These are phyloP conservation scores for Thelonectria discophora DNA, from an alignment of 2,329 filamentous ascomycete genomes.

Conservation along the genomic window DNA sequence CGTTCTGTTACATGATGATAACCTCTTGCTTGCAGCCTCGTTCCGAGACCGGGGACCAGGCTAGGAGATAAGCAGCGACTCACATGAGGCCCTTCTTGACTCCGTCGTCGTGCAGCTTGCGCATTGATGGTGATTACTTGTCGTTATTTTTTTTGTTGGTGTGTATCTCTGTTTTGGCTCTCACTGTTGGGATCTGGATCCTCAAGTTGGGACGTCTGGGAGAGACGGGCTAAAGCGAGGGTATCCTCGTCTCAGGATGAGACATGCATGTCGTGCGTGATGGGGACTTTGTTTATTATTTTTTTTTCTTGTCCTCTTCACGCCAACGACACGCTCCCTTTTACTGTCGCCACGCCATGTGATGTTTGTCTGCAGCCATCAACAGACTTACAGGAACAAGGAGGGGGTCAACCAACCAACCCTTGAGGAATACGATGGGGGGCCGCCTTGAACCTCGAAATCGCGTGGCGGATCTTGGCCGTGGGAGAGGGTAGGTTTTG, in stretches of 20 bases:
- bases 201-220: background rate
- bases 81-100: background rate
- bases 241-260: slow-evolving; percentile 19
- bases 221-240: slow-evolving; percentile 1
- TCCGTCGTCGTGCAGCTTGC: slow-evolving; percentile 16
- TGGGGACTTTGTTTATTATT: slow-evolving; percentile 1
- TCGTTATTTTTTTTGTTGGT: slow-evolving; percentile 1
- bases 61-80: background rate
- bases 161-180: background rate
- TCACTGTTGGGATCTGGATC: slow-evolving; percentile 18
- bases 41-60: background rate
- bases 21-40: background rate
- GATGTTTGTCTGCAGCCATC: too few relatives aligned
- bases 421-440: slow-evolving; percentile 15
- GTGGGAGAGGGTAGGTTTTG: slow-evolving; percentile 8
- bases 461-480: slow-evolving; percentile 24
- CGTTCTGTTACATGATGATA: slow-evolving; percentile 1
- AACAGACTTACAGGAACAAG: too few relatives aligned
- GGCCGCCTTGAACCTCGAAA: slow-evolving; percentile 1
- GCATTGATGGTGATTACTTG: slow-evolving; percentile 13
- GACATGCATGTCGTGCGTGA: slow-evolving; percentile 5
- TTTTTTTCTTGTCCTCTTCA: background rate
- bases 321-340: too few relatives aligned
- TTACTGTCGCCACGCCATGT: too few relatives aligned
- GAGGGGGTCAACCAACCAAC: too few relatives aligned